Evolutionary conservation across 768 basidiomycete genomes (phyloP).

Genomic region (Fistulinella prunicolor): DNA sequence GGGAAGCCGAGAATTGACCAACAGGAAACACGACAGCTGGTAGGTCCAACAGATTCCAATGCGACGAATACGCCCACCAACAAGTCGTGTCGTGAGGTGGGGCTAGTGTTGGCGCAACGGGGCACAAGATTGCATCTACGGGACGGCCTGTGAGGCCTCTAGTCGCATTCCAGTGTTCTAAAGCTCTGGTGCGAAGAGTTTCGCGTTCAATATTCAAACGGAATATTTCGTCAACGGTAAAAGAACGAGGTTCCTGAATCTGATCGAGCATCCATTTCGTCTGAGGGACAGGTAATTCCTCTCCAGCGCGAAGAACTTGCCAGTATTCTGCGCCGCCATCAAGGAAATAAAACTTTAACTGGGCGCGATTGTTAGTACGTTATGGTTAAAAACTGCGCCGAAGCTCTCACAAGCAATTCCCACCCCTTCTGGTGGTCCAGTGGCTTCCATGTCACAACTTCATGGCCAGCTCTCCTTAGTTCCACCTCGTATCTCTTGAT

Average conservation of each 20-base stretch:
- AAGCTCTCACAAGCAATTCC: slow-evolving; percentile 42
- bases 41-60: slow-evolving; percentile 54
- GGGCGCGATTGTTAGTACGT: slow-evolving; percentile 16
- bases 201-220: slow-evolving; percentile 44
- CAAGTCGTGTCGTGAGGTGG: slow-evolving; percentile 46
- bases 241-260: slow-evolving; percentile 36
- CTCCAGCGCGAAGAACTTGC: slow-evolving; percentile 32
- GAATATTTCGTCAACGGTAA: slow-evolving; percentile 42
- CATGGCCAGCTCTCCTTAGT: slow-evolving; percentile 45
- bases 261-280: slow-evolving; percentile 44
- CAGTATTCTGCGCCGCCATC: slow-evolving; percentile 48
- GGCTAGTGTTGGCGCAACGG: slow-evolving; percentile 46
- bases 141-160: slow-evolving; percentile 36
- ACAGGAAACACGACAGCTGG: slow-evolving; percentile 48
- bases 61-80: slow-evolving; percentile 51
- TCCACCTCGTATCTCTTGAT: slow-evolving; percentile 38
- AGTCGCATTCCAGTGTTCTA: slow-evolving; percentile 46
- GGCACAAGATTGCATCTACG: slow-evolving; percentile 48
- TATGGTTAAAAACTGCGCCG: background rate
- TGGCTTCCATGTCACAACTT: slow-evolving; percentile 50
- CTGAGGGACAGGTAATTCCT: slow-evolving; percentile 40
- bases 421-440: slow-evolving; percentile 42
- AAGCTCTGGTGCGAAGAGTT: slow-evolving; percentile 37
- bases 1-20: slow-evolving; percentile 33
- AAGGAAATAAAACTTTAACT: slow-evolving; percentile 48